phyloP scores from a whole-genome alignment of 2,329 filamentous ascomycete species.

The Fusarium pilosicola region DNA sequence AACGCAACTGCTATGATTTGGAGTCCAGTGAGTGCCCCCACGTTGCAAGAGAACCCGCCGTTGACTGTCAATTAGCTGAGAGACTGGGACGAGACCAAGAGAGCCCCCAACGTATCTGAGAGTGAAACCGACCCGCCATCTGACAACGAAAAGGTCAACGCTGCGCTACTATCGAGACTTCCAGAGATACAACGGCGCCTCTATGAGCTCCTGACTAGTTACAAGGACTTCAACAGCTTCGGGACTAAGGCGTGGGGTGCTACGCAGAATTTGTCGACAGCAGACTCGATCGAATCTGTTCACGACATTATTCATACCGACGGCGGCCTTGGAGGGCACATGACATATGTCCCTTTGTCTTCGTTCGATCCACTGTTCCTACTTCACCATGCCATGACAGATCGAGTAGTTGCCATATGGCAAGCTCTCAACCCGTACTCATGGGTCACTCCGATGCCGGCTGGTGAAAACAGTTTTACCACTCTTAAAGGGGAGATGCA shows the following conservation, averaged over 20 bases:
- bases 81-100: conserved; percentile 68
- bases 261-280: conserved; percentile 56
- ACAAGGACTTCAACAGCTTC: conserved; percentile 74
- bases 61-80: conserved; percentile 58
- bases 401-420: conserved; percentile 81
- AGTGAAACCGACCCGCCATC: conserved; percentile 54
- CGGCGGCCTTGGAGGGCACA: conserved; percentile 71
- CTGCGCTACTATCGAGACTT: conserved; percentile 57
- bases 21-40: conserved; percentile 61
- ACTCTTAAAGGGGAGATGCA: conserved; percentile 63
- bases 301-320: conserved; percentile 72
- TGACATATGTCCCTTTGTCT: conserved; percentile 76
- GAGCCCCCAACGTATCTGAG: conserved; percentile 57
- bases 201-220: conserved; percentile 74
- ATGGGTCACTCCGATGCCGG: conserved; percentile 69
- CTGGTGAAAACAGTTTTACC: conserved; percentile 69
- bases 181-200: conserved; percentile 69
- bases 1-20: conserved; percentile 67
- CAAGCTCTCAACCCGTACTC: conserved; percentile 75
- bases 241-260: conserved; percentile 74
- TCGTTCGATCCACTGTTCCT: conserved; percentile 85
- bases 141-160: conserved; percentile 67
- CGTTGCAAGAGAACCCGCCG: no score
- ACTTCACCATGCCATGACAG: conserved; percentile 80
- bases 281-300: conserved; percentile 73